A percentile compares a stretch with the other conserved stretches of the same genome.
Evolutionary conservation across 73 alveolate species (phyloP).

Genomic region (Stentor roeselii): DNA sequence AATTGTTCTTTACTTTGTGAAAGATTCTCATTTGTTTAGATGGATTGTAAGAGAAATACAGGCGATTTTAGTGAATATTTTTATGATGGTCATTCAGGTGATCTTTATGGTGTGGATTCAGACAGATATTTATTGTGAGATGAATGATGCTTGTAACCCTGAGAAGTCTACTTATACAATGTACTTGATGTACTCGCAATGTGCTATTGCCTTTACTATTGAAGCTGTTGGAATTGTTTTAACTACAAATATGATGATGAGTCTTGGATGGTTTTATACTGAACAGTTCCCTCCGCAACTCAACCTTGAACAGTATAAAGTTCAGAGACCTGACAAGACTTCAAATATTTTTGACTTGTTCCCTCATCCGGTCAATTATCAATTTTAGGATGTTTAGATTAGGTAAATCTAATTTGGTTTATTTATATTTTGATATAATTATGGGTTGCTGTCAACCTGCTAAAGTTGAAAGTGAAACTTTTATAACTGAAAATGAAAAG

Average conservation of each 20-base stretch:
- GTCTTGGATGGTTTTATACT: constrained; percentile 20
- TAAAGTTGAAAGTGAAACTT: too few relatives aligned
- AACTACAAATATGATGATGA: constrained; percentile 11
- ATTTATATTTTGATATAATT: too few relatives aligned
- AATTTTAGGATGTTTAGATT: too few relatives aligned
- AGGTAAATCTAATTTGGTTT: too few relatives aligned
- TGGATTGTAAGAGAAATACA: constrained; percentile 9
- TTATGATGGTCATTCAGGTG: constrained; percentile 11
- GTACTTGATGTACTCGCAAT: constrained; percentile 17
- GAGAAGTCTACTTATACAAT: background rate
- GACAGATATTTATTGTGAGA: background rate
- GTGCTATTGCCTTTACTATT: constrained; percentile 10
- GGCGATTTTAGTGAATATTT: background rate
- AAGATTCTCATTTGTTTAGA: background rate
- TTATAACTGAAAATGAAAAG: too few relatives aligned
- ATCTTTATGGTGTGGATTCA: background rate
- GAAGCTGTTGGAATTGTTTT: constrained; percentile 2
- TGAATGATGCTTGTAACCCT: background rate
- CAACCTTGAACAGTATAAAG: background rate
- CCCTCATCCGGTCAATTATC: constrained; percentile 24
- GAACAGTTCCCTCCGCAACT: constrained; percentile 13
- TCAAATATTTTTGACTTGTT: constrained; percentile 11
- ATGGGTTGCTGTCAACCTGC: too few relatives aligned
- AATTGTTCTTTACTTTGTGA: background rate
- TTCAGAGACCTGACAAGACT: constrained; percentile 15